phyloP scores from a whole-genome alignment of 176 grass and related monocot genomes.

The Zoysia pacifica region DNA sequence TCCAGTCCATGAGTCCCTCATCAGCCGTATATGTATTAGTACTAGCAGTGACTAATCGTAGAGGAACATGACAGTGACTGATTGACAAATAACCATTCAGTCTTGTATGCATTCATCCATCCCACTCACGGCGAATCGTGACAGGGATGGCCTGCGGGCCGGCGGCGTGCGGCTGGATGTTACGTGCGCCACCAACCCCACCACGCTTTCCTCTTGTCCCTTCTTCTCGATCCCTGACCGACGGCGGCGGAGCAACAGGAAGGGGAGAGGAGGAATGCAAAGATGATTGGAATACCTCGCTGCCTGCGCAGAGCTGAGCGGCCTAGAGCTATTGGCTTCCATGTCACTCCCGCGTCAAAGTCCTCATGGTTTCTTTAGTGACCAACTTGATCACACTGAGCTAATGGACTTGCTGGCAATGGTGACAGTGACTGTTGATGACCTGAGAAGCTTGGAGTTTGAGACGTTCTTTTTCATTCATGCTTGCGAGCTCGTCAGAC shows the following conservation, averaged over 20 bases:
- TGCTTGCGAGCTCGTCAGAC: neutral
- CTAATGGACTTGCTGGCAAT: neutral
- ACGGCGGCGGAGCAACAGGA: neutral
- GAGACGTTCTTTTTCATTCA: neutral
- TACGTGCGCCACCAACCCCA: constrained; percentile 43
- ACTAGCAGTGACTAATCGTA: neutral
- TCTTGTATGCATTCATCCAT: neutral
- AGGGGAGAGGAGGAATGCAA: neutral
- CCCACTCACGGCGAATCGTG: neutral
- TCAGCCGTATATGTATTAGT: too few relatives aligned
- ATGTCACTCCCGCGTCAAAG: constrained; percentile 40
- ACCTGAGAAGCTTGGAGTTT: neutral
- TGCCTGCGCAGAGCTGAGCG: neutral
- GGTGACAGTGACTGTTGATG: neutral
- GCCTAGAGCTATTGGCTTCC: constrained; percentile 34
- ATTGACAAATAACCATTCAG: neutral
- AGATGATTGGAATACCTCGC: constrained; percentile 37
- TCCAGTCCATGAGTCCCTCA: too few relatives aligned
- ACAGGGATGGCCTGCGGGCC: neutral
- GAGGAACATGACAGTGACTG: neutral
- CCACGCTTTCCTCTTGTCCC: too few relatives aligned
- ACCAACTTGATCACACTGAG: neutral
- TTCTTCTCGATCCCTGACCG: neutral
- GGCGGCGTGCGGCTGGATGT: too few relatives aligned
- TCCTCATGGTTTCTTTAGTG: constrained; percentile 31